Base-by-base conservation (phyloP, 768 basidiomycete species). In the Phaffia tasmanica region DNA sequence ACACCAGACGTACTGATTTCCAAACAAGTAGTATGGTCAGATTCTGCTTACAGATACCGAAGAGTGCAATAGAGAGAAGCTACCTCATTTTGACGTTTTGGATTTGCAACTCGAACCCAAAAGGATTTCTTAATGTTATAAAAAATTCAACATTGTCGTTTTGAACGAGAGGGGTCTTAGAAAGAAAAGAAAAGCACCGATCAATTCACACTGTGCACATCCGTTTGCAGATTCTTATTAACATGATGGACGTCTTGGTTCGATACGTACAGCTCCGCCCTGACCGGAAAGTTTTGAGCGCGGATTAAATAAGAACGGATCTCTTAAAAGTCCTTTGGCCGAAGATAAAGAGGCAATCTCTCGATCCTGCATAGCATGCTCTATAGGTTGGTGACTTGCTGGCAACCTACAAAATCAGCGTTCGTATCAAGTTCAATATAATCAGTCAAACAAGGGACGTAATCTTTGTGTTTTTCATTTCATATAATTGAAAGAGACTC, bases 271-370 rank as follows among this genome's bases (percentile, higher is more conserved):
- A 9, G 30, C 11, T 29, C 25, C 25, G 21, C 29, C 27, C 15
- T 21, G 18, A 51, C 46, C 1, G 8, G 81, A 76, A 73, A 82
- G 84, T 65, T 72, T 72, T 35, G 75, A 53, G 47, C 93, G 80
- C 1, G 94, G 94, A 74, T 97, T 92, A 75, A 95, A 95, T 65
- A 98, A 78, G 77, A 97, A 97, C 1, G 88, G 86, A 74, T 92
- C 87, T 25, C 81, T 82, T 14, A 46, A 60, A 35, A 79, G 78
- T 3, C 84, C 84, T 53, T 16, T 56, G 30, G 35, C 68, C 63
- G 49, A 65, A 42, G 25, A 70, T 57, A 27, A 58, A 27, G 23
- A 57, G 21, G 19, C 42, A n/a, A 27, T 21, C 7, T 57, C 63
- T 42, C 72, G 71, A 55, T 77, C 77, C 48, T 70, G 65, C 16